A percentile compares a stretch with the other conserved stretches of the same genome.
Conservation (phyloP, 768 basidiomycete species). For the Lactarius quietus region DNA sequence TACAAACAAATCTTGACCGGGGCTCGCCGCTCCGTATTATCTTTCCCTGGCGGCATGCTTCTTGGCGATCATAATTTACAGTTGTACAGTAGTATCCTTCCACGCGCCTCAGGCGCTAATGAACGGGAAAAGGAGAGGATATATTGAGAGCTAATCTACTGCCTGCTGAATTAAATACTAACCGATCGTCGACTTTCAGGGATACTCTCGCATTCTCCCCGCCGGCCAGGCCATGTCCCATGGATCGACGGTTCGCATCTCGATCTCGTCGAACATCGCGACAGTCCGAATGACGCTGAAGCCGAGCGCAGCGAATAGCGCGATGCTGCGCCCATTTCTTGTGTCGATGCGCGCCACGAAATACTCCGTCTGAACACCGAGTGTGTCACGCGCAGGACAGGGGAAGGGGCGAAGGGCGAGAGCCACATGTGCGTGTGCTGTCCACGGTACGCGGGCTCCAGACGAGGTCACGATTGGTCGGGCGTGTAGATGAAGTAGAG, state of each 20-base stretch:
- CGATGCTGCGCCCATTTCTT: slow-evolving; percentile 63
- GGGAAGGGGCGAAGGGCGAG: slow-evolving; percentile 61
- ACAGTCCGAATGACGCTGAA: slow-evolving; percentile 65
- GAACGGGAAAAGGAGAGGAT: no score
- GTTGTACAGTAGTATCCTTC: no score
- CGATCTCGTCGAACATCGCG: slow-evolving; percentile 78
- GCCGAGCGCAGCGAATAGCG: slow-evolving; percentile 71
- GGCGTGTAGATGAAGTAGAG: no score
- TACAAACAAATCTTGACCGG: no score
- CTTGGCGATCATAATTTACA: no score
- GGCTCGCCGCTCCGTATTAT: no score
- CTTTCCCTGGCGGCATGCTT: no score
- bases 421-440: slow-evolving; percentile 62
- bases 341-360: slow-evolving; percentile 72
- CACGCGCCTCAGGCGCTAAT: no score
- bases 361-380: slow-evolving; percentile 40
- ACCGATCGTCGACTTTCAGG: no score
- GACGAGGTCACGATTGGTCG: no score
- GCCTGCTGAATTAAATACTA: no score
- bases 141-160: no score
- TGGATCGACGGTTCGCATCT: slow-evolving; percentile 50
- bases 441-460: slow-evolving; percentile 54
- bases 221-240: neutral
- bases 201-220: slow-evolving; percentile 10
- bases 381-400: slow-evolving; percentile 55